Evolutionary conservation across 805 yeast genomes (phyloP), one percentile per base, ranked within the genome.

Genomic region (Blastobotrys peoriensis): DNA sequence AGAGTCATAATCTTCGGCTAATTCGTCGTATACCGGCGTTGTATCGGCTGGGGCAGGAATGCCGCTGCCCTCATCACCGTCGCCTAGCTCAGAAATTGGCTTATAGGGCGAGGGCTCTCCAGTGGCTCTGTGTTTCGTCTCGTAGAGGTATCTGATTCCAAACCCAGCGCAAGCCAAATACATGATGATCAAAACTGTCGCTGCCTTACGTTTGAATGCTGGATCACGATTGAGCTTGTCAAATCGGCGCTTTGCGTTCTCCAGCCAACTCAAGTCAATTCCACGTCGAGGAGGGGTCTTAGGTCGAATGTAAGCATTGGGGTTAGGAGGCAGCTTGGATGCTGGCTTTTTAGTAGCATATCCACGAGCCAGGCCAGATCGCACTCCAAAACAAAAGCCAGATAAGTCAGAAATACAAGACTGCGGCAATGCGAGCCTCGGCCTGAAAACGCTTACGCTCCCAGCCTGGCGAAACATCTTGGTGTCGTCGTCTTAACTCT

Each of bases 1-100:
- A 33, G 71, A 69, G 60, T 91, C 98, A 61, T 91, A 91, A 3
- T 77, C 83, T 13, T 68, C 74, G 0, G 98, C 98, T 52, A 85
- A 77, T 2, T 65, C 65, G 53, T 91, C 89, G 60, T 83, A 53
- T 9, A 62, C 60, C 3, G 59, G 60, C 1, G 95, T 86, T 5
- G 96, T 83, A 60, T 91, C 96, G 56, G 78, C 75, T 1, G 94
- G 73, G 3, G 83, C 82, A 40, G 82, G 71, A 35, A 86, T 78
- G 39, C 71, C 54, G 4, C 22, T 13, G 5, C 19, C 21, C 9
- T 34, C 33, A 27, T 33, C 44, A 3, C 44, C 47, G 6, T 34
- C 27, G 8, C 42, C 38, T 4, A 28, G 44, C 8, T 41, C 44
- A n/a, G 41, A 47, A 13, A 40, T 38, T 28, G 52, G 47, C 38